Percentiles rank a stretch among this genome's conserved stretches.
These are phyloP conservation scores for Alisma plantagoaquatica DNA, from an alignment of 106 monocot genomes.

Conservation along the genomic window DNA sequence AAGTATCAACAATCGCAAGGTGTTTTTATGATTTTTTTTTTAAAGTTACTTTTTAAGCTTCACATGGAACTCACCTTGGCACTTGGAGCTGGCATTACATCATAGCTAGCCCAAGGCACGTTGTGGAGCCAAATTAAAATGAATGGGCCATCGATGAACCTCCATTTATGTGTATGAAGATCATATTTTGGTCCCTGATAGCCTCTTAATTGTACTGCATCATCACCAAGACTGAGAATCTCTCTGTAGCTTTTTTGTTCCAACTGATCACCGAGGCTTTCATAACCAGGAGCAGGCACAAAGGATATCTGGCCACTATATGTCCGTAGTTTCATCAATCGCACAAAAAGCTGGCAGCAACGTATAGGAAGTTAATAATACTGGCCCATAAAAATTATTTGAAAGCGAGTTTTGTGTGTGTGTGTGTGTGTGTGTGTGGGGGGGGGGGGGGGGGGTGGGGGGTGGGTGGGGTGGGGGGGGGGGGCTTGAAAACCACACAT, in stretches of 20 bases:
- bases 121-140: constrained; percentile 56
- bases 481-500: constrained; percentile 29
- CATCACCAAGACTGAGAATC: too few species aligned
- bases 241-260: too few species aligned
- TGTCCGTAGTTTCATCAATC: constrained; percentile 8
- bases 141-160: constrained; percentile 69
- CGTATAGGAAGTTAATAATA: neutral
- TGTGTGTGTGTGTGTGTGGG: too few species aligned
- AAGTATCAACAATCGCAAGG: too few species aligned
- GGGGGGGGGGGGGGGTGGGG: too few species aligned
- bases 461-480: too few species aligned
- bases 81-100: constrained; percentile 53
- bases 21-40: too few species aligned
- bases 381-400: neutral
- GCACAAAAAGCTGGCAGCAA: constrained; percentile 2
- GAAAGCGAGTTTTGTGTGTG: too few species aligned
- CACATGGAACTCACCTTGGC: constrained; percentile 63
- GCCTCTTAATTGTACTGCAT: constrained; percentile 6
- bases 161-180: constrained; percentile 45
- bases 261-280: neutral
- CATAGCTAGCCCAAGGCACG: constrained; percentile 53
- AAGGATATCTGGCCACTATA: constrained; percentile 11
- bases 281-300: constrained; percentile 21
- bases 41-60: too few species aligned
- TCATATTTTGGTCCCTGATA: constrained; percentile 41